Conservation (phyloP, 1,139 yeast genomes). For the Ogataea hybrid region DNA sequence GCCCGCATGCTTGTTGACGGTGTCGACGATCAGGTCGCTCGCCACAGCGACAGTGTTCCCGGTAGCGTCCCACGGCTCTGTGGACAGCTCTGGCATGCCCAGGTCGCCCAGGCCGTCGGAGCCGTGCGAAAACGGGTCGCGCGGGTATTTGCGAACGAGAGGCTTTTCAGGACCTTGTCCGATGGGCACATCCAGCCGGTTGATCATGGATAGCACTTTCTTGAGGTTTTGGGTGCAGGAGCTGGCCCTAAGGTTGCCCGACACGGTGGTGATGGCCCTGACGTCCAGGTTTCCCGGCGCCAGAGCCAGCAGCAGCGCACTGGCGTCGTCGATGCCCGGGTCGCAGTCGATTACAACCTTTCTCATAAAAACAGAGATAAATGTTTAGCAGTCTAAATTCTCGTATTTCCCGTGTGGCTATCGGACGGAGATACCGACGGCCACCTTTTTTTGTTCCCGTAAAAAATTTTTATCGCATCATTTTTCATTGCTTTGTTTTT, state of each 20-base stretch:
- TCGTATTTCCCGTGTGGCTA: not conserved
- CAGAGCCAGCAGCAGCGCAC: slow-evolving; percentile 23
- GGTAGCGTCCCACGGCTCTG: slow-evolving; percentile 13
- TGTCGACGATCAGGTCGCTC: slow-evolving; percentile 22
- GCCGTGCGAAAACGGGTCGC: slow-evolving; percentile 27
- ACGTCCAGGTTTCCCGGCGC: slow-evolving; percentile 24
- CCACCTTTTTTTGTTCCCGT: not conserved
- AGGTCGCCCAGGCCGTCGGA: slow-evolving; percentile 25
- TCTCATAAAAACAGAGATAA: not conserved
- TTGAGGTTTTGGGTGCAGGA: slow-evolving; percentile 21
- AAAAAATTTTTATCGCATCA: not conserved
- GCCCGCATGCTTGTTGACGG: slow-evolving; percentile 15
- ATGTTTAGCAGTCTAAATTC: not conserved
- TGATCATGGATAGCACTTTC: slow-evolving; percentile 20
- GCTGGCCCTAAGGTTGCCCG: slow-evolving; percentile 24
- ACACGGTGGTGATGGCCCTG: slow-evolving; percentile 26
- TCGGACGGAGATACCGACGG: slow-evolving; percentile 8
- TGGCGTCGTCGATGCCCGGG: slow-evolving; percentile 27
- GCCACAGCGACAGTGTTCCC: slow-evolving; percentile 15
- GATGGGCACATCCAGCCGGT: slow-evolving; percentile 19
- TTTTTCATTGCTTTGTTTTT: not conserved
- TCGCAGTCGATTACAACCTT: slow-evolving; percentile 27
- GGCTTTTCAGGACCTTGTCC: slow-evolving; percentile 29
- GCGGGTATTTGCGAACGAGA: slow-evolving; percentile 23
- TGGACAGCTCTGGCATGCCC: slow-evolving; percentile 19